Evolutionary conservation across 139 green algal species (phyloP).

Genomic region (Chlorella sp.): DNA sequence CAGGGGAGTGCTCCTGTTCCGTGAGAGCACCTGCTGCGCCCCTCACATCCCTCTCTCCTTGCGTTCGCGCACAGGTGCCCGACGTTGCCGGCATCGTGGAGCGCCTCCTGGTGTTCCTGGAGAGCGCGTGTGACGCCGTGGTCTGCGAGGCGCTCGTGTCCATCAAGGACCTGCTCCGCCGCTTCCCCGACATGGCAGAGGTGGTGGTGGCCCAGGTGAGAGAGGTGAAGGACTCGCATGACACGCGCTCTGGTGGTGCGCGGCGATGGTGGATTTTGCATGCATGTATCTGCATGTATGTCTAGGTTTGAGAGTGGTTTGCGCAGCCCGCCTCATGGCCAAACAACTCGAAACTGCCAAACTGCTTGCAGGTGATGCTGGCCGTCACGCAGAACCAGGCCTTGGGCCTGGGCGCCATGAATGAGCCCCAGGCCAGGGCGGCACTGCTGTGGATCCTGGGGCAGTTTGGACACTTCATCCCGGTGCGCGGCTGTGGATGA

Average conservation of each 20-base stretch:
- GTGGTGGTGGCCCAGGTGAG: conserved; percentile 18
- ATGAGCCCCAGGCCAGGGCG: conserved; percentile 63
- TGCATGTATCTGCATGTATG: conserved; percentile 3
- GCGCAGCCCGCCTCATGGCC: too few species aligned
- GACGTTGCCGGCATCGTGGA: conserved; percentile 86
- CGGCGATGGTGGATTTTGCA: background rate
- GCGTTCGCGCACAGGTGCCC: conserved; percentile 57
- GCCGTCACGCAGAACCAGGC: conserved; percentile 7
- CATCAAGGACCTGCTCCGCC: conserved; percentile 72
- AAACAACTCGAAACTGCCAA: too few species aligned
- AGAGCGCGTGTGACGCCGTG: conserved; percentile 48
- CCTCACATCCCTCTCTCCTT: too few species aligned
- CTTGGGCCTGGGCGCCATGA: conserved; percentile 33
- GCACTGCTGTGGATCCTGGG: conserved; percentile 91
- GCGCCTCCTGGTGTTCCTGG: conserved; percentile 87
- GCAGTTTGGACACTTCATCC: conserved; percentile 71
- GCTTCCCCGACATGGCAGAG: conserved; percentile 70
- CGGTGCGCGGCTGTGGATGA: too few species aligned
- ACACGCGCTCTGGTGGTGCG: conserved; percentile 13
- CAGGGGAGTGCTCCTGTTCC: too few species aligned
- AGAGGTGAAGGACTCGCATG: background rate
- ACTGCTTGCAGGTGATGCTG: conserved; percentile 1
- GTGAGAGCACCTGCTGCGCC: too few species aligned
- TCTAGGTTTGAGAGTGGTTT: background rate
- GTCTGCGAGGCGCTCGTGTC: conserved; percentile 60